Conservation (phyloP, 129 eudicot genomes). For the Oenanthe sinensis region DNA sequence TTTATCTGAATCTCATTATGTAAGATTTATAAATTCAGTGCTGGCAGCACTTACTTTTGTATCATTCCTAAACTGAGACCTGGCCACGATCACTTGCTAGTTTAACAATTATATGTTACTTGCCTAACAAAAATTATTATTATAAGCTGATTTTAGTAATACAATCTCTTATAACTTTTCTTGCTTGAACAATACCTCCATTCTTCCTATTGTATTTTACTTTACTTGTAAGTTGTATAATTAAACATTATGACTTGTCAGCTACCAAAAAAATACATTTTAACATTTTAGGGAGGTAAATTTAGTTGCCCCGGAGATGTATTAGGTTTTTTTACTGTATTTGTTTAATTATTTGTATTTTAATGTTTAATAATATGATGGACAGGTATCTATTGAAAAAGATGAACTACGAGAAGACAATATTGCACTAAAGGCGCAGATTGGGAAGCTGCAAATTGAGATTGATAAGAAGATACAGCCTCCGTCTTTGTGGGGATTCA, state of each 20-base stretch:
- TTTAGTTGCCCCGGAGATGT: background rate
- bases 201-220: background rate
- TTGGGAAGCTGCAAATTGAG: slow-evolving; percentile 42
- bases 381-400: slow-evolving; percentile 53
- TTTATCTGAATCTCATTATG: slow-evolving; percentile 67
- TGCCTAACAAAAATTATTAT: background rate
- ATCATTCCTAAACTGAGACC: background rate
- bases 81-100: background rate
- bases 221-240: background rate
- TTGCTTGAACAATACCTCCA: background rate
- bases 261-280: background rate
- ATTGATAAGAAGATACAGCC: slow-evolving; percentile 36
- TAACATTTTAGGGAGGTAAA: background rate
- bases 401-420: slow-evolving; percentile 69
- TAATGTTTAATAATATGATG: slow-evolving; percentile 10
- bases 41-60: background rate
- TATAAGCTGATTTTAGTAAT: background rate
- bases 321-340: background rate
- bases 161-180: background rate
- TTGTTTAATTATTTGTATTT: background rate
- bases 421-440: slow-evolving; percentile 40
- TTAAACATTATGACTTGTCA: background rate
- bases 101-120: background rate
- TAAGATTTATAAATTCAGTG: slow-evolving; percentile 27
- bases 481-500: slow-evolving; percentile 23